Evolutionary conservation across 2,329 filamentous ascomycete species (phyloP), one percentile per base, ranked within the genome.

Genomic region (Colletotrichum sp.): DNA sequence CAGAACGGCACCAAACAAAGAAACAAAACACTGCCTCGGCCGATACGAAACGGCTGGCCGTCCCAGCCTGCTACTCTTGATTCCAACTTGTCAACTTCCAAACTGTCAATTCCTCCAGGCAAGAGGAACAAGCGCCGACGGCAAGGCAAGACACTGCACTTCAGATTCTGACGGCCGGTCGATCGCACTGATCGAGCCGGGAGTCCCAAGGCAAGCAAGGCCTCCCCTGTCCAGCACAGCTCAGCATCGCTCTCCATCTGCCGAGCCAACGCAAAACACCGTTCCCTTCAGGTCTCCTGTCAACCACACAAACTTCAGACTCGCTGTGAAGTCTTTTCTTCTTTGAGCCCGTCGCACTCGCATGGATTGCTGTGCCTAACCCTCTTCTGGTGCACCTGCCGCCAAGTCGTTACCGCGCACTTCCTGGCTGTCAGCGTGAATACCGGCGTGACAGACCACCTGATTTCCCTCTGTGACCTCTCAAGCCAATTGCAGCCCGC

Each of bases 261-360:
- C 74, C 74, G 74, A 76, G 74, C 70, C 74, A 76, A 76, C 44
- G 70, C 74, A 73, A 76, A 76, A 76, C 74, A 67, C 36, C 36
- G 59, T 69, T 74, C 59, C 70, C 70, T 76, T 74, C 71, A 74
- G 74, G 32, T 68, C 71, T 32, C 34, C 25, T 44, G 39, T 57
- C 57, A 39, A 27, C 68, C 74, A 60, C 57, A 73, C 73, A 73
- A 34, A 68, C 73, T 68, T 59, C 59, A 75, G 70, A 75, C 68
- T 52, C 34, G 44, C 48, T 59, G 59, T 39, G 64, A 75, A 68
- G 70, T 69, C 44, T 76, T 60, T 73, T 68, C 28, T 39, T 60
- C 28, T 65, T 68, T 36, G 52, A 65, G 16, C 55, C 64, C 44
- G 27, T 76, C 74, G 74, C 74, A 76, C 65, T 76, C 74, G 74